Conservation (phyloP, 176 grass and related monocot species). For the Carex cristatella region DNA sequence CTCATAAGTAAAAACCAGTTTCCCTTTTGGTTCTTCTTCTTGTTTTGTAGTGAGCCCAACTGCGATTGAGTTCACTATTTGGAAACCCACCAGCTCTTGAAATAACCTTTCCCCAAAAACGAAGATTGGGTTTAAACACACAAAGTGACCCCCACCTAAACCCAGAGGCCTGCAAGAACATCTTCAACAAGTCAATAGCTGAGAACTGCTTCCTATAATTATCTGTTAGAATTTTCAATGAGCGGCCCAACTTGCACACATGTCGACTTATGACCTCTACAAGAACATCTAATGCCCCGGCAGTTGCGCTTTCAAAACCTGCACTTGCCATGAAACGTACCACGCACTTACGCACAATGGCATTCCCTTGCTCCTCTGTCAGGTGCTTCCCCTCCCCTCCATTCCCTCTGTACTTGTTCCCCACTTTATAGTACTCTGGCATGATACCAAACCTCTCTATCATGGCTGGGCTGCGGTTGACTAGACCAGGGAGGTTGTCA, state of each 20-base stretch:
- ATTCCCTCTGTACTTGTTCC: slow-evolving; percentile 93
- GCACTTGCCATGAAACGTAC: slow-evolving; percentile 38
- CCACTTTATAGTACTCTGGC: slow-evolving; percentile 89
- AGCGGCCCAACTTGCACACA: slow-evolving; percentile 62
- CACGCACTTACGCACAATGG: slow-evolving; percentile 52
- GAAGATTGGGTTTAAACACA: neutral
- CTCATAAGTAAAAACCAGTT: neutral
- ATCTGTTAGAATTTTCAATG: slow-evolving; percentile 74
- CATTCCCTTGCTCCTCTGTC: slow-evolving; percentile 65
- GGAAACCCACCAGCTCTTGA: neutral
- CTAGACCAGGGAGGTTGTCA: slow-evolving; percentile 80
- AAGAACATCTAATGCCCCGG: slow-evolving; percentile 63
- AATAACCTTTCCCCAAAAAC: slow-evolving; percentile 6
- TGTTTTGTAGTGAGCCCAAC: neutral
- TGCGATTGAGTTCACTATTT: neutral
- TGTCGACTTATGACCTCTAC: slow-evolving; percentile 70
- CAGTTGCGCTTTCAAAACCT: slow-evolving; percentile 62
- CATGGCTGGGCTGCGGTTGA: slow-evolving; percentile 84
- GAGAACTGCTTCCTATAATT: slow-evolving; percentile 90
- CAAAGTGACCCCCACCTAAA: slow-evolving; percentile 47
- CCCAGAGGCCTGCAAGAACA: slow-evolving; percentile 87
- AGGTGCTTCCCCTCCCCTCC: slow-evolving; percentile 58
- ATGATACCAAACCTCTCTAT: slow-evolving; percentile 97
- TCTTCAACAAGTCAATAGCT: slow-evolving; percentile 84
- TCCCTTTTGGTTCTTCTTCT: slow-evolving; percentile 3